phyloP scores from a whole-genome alignment of 1,284 basidiomycete species.

The Cyathus olla region DNA sequence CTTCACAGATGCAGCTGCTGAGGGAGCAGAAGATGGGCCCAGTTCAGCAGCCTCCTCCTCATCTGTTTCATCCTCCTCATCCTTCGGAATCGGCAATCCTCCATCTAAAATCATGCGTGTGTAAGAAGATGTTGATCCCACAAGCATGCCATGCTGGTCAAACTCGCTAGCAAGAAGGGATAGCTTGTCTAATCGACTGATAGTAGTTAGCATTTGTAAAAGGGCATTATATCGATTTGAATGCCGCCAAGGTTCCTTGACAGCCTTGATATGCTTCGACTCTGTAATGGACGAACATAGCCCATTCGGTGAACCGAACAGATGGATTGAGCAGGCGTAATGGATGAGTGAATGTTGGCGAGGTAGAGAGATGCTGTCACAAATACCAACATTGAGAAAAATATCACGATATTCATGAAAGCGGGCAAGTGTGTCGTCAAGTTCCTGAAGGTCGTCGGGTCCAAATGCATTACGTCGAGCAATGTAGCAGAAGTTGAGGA shows the following conservation, averaged over 20 bases:
- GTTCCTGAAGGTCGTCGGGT: too few relatives aligned
- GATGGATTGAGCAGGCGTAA: slow-evolving; percentile 18
- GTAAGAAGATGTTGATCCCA: neutral
- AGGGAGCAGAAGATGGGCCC: neutral
- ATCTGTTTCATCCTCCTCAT: neutral
- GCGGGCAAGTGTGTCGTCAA: too few relatives aligned
- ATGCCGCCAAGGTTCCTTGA: slow-evolving; percentile 39
- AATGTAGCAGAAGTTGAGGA: too few relatives aligned
- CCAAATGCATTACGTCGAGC: too few relatives aligned
- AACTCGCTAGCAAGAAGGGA: neutral
- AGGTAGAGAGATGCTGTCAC: slow-evolving; percentile 2
- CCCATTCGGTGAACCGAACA: slow-evolving; percentile 30
- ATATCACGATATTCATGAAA: too few relatives aligned
- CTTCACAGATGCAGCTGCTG: neutral
- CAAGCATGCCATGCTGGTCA: neutral
- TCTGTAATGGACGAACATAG: slow-evolving; percentile 33
- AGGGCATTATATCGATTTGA: neutral
- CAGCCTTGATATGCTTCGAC: slow-evolving; percentile 31
- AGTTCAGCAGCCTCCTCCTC: neutral
- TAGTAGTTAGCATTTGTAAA: neutral
- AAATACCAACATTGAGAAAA: too few relatives aligned
- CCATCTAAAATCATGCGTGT: neutral
- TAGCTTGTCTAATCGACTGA: too few relatives aligned
- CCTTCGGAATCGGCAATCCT: neutral
- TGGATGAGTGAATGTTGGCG: slow-evolving; percentile 23